Base-by-base conservation (phyloP, 371 early-diverging fungal species). In the Mortierella polycephala region DNA sequence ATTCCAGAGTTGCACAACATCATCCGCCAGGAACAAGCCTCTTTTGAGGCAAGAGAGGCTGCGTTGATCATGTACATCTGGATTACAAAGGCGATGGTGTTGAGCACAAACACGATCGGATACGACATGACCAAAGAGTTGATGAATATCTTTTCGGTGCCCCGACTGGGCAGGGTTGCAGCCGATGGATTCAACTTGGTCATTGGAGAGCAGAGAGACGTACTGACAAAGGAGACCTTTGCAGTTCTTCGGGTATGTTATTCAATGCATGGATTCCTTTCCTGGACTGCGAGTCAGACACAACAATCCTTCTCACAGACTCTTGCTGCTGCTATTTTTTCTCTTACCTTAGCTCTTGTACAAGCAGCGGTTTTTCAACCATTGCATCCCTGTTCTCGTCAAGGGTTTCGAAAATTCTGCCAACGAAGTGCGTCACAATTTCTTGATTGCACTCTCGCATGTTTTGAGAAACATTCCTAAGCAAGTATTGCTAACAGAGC, bases 311-410 rank as follows among this genome's bases (percentile, higher is more conserved):
- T 30, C 30, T 30, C 41, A 8, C 37, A 46, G 14, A 5, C 18
- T 55, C 21, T 9, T 21, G 3, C 55, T 16, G 30, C 52, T 5
- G 6, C 54, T 18, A 59, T 59, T 59, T 59, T 59, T 21, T 46
- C 18, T 21, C n/a, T 54, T 50, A 21, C 39, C 69, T 21, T 84
- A 92, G 90, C 83, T 93, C 23, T 80, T 97, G 23, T 90, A 91
- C 80, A 92, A 92, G 75, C 96, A 96, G 75, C 84, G 93, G 14
- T 90, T 96, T 71, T 96, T 95, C 80, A 87, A 88, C 51, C 82
- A 84, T 40, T 88, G 90, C 51, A 81, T 92, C 23, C 95, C 98
- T 11, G 83, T 83, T 40, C 80, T 97, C 11, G 86, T 92, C 3
- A 52, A 84, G 0, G 88, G 91, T 0, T 94, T 94, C 71, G 83